These are phyloP conservation scores for Maudiozyma pseudohumilis DNA, from an alignment of 805 yeast species.

Conservation along the genomic window DNA sequence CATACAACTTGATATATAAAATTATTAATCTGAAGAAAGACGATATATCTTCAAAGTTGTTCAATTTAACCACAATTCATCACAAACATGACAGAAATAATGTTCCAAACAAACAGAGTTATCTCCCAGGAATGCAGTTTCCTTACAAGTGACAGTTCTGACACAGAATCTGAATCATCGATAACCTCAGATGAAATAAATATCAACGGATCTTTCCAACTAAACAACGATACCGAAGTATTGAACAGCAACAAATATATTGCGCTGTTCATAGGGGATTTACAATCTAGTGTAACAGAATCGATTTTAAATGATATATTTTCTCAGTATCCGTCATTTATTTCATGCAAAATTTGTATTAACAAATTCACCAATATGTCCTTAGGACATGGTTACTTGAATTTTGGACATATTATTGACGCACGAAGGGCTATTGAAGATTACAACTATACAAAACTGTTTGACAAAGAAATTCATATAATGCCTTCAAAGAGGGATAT, in stretches of 20 bases:
- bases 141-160: no score
- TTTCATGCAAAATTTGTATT: constrained; percentile 51
- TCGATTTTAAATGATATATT: constrained; percentile 38
- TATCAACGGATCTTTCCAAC: constrained; percentile 1
- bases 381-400: constrained; percentile 66
- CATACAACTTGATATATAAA: no score
- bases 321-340: constrained; percentile 34
- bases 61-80: no score
- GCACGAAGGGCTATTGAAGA: constrained; percentile 49
- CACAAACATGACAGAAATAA: no score
- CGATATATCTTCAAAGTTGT: no score
- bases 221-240: not conserved
- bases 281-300: constrained; percentile 43
- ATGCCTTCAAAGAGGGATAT: constrained; percentile 46
- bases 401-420: constrained; percentile 40
- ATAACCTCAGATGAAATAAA: constrained; percentile 6
- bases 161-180: no score
- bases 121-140: no score
- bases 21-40: no score
- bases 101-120: no score
- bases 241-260: constrained; percentile 11
- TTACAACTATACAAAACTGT: constrained; percentile 39
- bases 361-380: constrained; percentile 45
- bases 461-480: constrained; percentile 39
- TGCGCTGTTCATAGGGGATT: constrained; percentile 55